These are phyloP conservation scores for Miamiensis avidus DNA, from an alignment of 169 alveolate genomes.

Conservation along the genomic window DNA sequence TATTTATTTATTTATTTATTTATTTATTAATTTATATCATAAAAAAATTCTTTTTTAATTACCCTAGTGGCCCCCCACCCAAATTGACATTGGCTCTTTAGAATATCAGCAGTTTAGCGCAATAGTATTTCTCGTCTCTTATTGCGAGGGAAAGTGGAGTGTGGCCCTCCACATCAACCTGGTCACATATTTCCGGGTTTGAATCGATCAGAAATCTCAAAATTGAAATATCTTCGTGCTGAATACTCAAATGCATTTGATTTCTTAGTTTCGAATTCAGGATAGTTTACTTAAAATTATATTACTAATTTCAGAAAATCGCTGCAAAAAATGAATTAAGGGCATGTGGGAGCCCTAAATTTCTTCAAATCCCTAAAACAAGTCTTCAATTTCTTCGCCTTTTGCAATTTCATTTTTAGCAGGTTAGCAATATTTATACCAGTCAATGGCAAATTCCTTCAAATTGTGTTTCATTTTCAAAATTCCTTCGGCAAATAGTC, in stretches of 20 bases:
- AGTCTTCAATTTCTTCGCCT: background rate
- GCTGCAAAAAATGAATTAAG: constrained; percentile 9
- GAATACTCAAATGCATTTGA: constrained; percentile 4
- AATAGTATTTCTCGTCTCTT: constrained; percentile 48
- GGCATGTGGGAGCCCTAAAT: constrained; percentile 23
- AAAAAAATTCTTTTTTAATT: too few species aligned
- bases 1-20: too few species aligned
- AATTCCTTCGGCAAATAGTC: constrained; percentile 59
- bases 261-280: background rate
- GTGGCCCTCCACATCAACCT: constrained; percentile 51
- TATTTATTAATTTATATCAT: too few species aligned
- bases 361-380: background rate
- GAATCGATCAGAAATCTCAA: constrained; percentile 32
- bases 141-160: constrained; percentile 64
- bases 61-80: constrained; percentile 56
- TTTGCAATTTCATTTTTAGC: background rate
- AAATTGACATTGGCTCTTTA: constrained; percentile 47
- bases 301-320: background rate
- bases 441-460: background rate
- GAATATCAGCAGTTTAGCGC: constrained; percentile 45
- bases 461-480: background rate
- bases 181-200: constrained; percentile 27
- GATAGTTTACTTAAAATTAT: background rate
- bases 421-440: background rate
- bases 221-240: constrained; percentile 36